phyloP scores from a whole-genome alignment of 2,329 filamentous ascomycete species.

The Colletotrichum acutatum region DNA sequence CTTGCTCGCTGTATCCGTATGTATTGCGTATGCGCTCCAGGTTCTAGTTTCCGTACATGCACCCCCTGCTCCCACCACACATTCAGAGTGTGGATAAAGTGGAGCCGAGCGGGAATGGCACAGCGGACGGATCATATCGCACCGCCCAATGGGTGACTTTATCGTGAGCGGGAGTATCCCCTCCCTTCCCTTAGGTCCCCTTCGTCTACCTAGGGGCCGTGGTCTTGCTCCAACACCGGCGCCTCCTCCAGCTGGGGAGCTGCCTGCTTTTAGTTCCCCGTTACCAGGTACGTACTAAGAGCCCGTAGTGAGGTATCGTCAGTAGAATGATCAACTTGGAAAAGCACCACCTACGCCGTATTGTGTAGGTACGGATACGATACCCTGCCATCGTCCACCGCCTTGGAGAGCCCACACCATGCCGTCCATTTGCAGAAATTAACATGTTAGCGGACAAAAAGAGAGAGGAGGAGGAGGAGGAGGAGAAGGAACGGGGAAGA shows the following conservation, averaged over 20 bases:
- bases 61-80: neutral
- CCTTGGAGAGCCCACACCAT: neutral
- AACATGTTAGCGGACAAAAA: neutral
- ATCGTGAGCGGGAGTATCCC: constrained; percentile 22
- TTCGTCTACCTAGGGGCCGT: constrained; percentile 4
- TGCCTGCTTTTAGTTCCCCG: neutral
- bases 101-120: constrained; percentile 32
- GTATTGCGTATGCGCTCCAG: neutral
- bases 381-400: neutral
- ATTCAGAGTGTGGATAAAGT: constrained; percentile 18
- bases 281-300: neutral
- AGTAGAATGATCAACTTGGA: neutral
- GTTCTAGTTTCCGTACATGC: neutral
- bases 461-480: neutral
- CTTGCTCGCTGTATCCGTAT: neutral
- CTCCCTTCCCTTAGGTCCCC: constrained; percentile 24
- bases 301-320: neutral
- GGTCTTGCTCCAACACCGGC: neutral
- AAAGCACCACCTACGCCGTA: neutral
- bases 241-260: neutral
- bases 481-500: neutral
- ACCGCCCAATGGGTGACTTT: constrained; percentile 31
- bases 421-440: neutral
- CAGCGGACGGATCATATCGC: constrained; percentile 34
- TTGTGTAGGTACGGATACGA: neutral